These are phyloP conservation scores for Capronia epimyces DNA, from an alignment of 2,329 filamentous ascomycete genomes.

Conservation along the genomic window DNA sequence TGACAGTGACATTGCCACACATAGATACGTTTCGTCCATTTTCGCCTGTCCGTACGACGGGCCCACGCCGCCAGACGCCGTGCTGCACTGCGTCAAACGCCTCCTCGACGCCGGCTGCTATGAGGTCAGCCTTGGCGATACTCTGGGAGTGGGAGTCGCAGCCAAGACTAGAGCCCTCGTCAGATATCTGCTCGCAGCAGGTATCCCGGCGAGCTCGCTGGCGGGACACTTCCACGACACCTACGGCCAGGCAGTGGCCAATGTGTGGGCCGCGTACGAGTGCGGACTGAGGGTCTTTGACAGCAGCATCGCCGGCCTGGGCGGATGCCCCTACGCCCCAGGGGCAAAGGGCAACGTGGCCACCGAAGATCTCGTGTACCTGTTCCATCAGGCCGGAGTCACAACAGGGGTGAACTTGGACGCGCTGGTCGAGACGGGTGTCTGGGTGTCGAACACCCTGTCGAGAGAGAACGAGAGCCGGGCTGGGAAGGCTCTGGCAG, in stretches of 20 bases:
- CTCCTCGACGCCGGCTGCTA: constrained; percentile 82
- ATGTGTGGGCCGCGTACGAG: constrained; percentile 70
- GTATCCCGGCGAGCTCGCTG: constrained; percentile 63
- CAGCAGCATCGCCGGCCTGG: constrained; percentile 70
- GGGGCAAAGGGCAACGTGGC: constrained; percentile 82
- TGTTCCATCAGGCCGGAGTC: constrained; percentile 51
- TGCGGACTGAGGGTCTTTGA: constrained; percentile 76
- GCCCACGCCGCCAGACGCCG: constrained; percentile 47
- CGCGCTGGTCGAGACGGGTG: constrained; percentile 61
- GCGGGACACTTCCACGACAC: constrained; percentile 88
- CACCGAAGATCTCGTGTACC: constrained; percentile 78
- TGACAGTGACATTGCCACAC: too few relatives aligned
- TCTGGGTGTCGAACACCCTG: constrained; percentile 64
- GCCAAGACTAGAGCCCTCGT: constrained; percentile 34
- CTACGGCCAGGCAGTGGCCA: constrained; percentile 78
- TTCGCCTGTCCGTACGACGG: constrained; percentile 48
- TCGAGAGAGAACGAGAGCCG: constrained; percentile 59
- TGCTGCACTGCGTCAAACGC: constrained; percentile 49
- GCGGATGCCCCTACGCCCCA: constrained; percentile 78
- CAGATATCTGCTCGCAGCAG: constrained; percentile 36
- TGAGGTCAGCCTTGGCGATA: constrained; percentile 85
- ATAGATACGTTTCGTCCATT: constrained; percentile 35
- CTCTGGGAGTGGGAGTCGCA: constrained; percentile 77
- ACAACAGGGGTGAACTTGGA: constrained; percentile 44
- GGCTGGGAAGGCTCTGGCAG: constrained; percentile 55